Percentiles rank a stretch among this genome's conserved stretches.
These are phyloP conservation scores for Vanrija pseudolonga DNA, from an alignment of 1,284 basidiomycete genomes.

Conservation along the genomic window DNA sequence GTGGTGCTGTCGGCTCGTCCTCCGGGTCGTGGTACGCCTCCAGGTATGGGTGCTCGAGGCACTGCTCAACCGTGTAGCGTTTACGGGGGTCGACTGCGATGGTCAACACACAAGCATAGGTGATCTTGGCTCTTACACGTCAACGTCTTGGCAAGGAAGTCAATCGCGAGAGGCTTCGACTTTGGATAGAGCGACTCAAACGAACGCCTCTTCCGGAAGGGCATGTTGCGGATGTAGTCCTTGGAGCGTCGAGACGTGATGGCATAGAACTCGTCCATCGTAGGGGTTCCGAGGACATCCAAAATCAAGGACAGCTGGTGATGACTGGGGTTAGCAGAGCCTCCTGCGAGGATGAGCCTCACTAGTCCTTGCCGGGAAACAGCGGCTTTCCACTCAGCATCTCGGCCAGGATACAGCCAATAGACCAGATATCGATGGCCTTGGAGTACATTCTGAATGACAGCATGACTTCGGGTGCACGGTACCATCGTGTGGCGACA, in stretches of 20 bases:
- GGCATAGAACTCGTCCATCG: slow-evolving; percentile 84
- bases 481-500: slow-evolving; percentile 80
- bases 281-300: slow-evolving; percentile 88
- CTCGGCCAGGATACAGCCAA: slow-evolving; percentile 94
- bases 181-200: slow-evolving; percentile 81
- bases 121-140: slow-evolving; percentile 54
- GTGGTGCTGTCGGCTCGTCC: slow-evolving; percentile 86
- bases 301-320: slow-evolving; percentile 88
- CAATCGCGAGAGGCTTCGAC: slow-evolving; percentile 76
- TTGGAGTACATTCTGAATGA: slow-evolving; percentile 96
- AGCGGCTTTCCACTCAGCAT: slow-evolving; percentile 92
- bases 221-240: slow-evolving; percentile 83
- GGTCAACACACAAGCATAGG: slow-evolving; percentile 16
- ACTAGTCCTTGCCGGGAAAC: slow-evolving; percentile 92
- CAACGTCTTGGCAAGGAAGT: slow-evolving; percentile 86
- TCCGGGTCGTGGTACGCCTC: slow-evolving; percentile 85
- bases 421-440: slow-evolving; percentile 91
- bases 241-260: slow-evolving; percentile 79
- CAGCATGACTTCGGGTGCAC: slow-evolving; percentile 93
- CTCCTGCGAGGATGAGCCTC: slow-evolving; percentile 29
- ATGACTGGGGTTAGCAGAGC: slow-evolving; percentile 54
- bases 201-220: slow-evolving; percentile 76
- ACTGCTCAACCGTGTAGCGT: slow-evolving; percentile 82
- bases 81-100: slow-evolving; percentile 81
- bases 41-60: slow-evolving; percentile 85